A percentile compares a stretch with the other conserved stretches of the same genome.
phyloP scores from a whole-genome alignment of 352 stramenopile genomes.

The Globisporangium paddicum region DNA sequence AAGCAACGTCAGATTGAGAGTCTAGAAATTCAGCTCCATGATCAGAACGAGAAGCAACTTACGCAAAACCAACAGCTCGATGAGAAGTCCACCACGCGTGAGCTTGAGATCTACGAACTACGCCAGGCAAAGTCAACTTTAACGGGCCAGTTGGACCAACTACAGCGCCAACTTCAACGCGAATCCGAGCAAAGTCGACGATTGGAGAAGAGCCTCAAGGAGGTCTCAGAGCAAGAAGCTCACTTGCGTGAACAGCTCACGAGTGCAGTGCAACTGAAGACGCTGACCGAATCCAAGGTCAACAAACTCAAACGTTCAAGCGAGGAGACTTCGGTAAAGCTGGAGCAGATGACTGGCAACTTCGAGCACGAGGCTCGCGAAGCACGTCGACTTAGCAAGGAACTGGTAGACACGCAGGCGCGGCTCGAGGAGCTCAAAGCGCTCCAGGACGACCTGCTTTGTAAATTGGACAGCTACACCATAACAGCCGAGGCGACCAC shows the following conservation, averaged over 20 bases:
- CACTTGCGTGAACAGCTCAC: slow-evolving; percentile 18
- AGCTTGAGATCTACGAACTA: slow-evolving; percentile 19
- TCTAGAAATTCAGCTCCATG: slow-evolving; percentile 19
- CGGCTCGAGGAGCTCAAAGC: slow-evolving; percentile 59
- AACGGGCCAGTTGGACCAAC: slow-evolving; percentile 22
- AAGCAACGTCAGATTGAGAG: slow-evolving; percentile 12
- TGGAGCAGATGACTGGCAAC: slow-evolving; percentile 12
- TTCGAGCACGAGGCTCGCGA: slow-evolving; percentile 17
- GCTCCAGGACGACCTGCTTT: slow-evolving; percentile 65
- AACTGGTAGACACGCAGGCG: slow-evolving; percentile 18
- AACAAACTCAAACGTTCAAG: slow-evolving; percentile 17
- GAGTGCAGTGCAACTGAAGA: slow-evolving; percentile 22
- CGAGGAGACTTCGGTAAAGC: slow-evolving; percentile 13
- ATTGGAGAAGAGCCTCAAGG: slow-evolving; percentile 14
- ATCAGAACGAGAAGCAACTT: slow-evolving; percentile 20
- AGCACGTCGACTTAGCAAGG: slow-evolving; percentile 12
- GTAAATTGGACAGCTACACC: slow-evolving; percentile 48
- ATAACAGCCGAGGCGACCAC: slow-evolving; percentile 21
- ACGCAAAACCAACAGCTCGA: slow-evolving; percentile 17
- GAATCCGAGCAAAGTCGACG: slow-evolving; percentile 13
- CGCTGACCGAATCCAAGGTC: slow-evolving; percentile 18
- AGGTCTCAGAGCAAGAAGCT: slow-evolving; percentile 15
- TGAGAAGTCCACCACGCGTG: slow-evolving; percentile 12
- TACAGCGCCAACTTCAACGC: slow-evolving; percentile 26
- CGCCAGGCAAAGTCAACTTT: slow-evolving; percentile 25